Evolutionary conservation across 2,329 filamentous ascomycete genomes (phyloP).

Genomic region (Trichoderma gracile): DNA sequence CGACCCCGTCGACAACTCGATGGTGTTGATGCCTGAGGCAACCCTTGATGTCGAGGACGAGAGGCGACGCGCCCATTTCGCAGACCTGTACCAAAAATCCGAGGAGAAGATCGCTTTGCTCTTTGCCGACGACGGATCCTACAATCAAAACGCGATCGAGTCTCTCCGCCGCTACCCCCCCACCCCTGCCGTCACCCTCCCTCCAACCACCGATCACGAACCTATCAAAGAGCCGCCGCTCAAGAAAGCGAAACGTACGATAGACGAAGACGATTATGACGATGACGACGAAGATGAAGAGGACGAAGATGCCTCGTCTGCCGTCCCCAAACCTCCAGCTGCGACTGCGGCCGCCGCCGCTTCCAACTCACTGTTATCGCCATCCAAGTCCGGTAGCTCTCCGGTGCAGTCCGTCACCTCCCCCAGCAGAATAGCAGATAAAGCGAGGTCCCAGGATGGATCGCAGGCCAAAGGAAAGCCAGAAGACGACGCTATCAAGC

Average conservation of each 20-base stretch:
- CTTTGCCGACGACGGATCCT: conserved; percentile 62
- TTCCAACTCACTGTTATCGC: conserved; percentile 63
- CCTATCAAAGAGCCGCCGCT: conserved; percentile 61
- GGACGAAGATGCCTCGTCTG: conserved; percentile 59
- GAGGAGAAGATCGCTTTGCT: conserved; percentile 76
- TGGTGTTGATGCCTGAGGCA: conserved; percentile 61
- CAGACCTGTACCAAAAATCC: conserved; percentile 72
- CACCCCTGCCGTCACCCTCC: conserved; percentile 47
- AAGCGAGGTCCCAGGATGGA: conserved; percentile 52
- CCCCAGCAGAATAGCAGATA: conserved; percentile 58
- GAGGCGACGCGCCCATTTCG: conserved; percentile 71
- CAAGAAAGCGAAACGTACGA: conserved; percentile 75
- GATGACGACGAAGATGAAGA: conserved; percentile 80
- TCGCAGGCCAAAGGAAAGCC: conserved; percentile 62
- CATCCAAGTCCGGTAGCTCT: conserved; percentile 69
- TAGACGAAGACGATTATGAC: conserved; percentile 83
- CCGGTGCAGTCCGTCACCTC: conserved; percentile 63
- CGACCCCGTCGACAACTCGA: conserved; percentile 52
- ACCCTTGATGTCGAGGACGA: conserved; percentile 65
- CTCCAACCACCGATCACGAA: conserved; percentile 59
- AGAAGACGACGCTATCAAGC: conserved; percentile 87
- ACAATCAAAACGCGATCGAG: conserved; percentile 55
- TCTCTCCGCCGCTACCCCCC: conserved; percentile 49
- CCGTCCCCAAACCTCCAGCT: conserved; percentile 54
- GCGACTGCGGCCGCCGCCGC: conserved; percentile 51